phyloP scores from a whole-genome alignment of 2,329 filamentous ascomycete species.

The Gnomoniopsis smithogilvyi region DNA sequence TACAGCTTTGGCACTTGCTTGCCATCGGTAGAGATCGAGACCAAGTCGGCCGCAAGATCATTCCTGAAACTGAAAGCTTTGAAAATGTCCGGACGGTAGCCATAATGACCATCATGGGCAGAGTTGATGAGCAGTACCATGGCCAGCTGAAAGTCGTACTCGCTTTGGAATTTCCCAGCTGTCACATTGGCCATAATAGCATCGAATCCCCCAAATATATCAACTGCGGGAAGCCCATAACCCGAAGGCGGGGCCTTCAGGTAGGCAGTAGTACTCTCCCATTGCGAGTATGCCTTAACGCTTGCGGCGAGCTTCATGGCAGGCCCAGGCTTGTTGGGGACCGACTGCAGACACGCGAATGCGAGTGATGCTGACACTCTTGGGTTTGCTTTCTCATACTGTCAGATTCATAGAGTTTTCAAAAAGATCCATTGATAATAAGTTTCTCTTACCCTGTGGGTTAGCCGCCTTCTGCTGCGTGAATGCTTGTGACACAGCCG shows the following conservation, averaged over 20 bases:
- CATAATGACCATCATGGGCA: constrained; percentile 65
- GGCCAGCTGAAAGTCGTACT: constrained; percentile 53
- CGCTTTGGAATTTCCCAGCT: constrained; percentile 42
- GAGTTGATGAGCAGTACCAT: constrained; percentile 50
- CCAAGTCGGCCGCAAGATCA: constrained; percentile 35
- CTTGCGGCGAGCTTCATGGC: constrained; percentile 34
- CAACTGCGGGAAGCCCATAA: constrained; percentile 46
- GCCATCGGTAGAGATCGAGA: constrained; percentile 62
- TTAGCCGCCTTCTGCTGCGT: constrained; percentile 8
- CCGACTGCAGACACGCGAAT: constrained; percentile 34
- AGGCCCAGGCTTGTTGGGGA: constrained; percentile 34
- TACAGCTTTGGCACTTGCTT: constrained; percentile 55
- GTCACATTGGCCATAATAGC: constrained; percentile 40
- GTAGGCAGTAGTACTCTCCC: constrained; percentile 45
- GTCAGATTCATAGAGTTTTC: neutral
- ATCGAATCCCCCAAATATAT: constrained; percentile 44
- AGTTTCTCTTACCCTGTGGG: neutral
- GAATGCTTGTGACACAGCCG: constrained; percentile 5
- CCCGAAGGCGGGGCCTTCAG: constrained; percentile 48
- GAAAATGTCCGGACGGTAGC: constrained; percentile 51
- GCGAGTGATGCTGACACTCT: constrained; percentile 35
- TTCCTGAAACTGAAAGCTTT: constrained; percentile 47
- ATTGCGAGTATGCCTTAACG: constrained; percentile 40
- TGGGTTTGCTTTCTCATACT: constrained; percentile 21
- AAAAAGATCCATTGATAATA: neutral